Conservation (phyloP, 2,329 filamentous ascomycete species). For the Exophiala bonariae region DNA sequence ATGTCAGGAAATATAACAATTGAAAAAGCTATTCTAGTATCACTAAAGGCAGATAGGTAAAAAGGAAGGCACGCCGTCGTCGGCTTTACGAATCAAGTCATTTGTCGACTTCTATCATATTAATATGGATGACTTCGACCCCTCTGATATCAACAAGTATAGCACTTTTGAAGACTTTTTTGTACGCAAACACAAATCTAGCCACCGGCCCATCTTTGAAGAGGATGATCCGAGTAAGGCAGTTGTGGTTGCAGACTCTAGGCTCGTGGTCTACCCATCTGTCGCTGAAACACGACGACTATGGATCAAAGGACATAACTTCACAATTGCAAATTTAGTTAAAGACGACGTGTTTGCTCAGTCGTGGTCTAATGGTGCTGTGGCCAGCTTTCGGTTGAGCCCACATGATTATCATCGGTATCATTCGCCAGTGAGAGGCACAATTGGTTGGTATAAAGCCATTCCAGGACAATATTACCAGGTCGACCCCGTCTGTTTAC, state of each 20-base stretch:
- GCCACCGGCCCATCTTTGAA: constrained; percentile 82
- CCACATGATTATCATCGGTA: constrained; percentile 98
- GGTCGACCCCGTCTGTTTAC: constrained; percentile 97
- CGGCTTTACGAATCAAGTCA: constrained; percentile 77
- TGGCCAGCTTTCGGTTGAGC: constrained; percentile 91
- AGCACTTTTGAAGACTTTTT: constrained; percentile 99
- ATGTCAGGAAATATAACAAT: constrained; percentile 3
- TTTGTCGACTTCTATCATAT: constrained; percentile 95
- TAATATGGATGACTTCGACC: constrained; percentile 85
- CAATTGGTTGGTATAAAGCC: constrained; percentile 77
- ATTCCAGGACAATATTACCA: constrained; percentile 98
- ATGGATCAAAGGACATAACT: constrained; percentile 97
- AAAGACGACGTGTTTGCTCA: constrained; percentile 70
- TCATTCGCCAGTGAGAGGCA: constrained; percentile 92
- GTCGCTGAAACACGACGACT: constrained; percentile 81
- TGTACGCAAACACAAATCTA: constrained; percentile 86
- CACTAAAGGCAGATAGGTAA: constrained; percentile 54
- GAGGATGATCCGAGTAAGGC: constrained; percentile 81
- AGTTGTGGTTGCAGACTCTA: constrained; percentile 90
- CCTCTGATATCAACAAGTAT: constrained; percentile 71
- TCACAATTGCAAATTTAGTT: constrained; percentile 80
- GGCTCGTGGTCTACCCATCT: constrained; percentile 87
- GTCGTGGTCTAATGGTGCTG: constrained; percentile 73
- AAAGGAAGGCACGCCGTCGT: constrained; percentile 93
- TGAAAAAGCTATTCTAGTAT: background rate